Base-by-base conservation (phyloP, 164 flowering plant genomes). In the Macadamia tetraphylla region DNA sequence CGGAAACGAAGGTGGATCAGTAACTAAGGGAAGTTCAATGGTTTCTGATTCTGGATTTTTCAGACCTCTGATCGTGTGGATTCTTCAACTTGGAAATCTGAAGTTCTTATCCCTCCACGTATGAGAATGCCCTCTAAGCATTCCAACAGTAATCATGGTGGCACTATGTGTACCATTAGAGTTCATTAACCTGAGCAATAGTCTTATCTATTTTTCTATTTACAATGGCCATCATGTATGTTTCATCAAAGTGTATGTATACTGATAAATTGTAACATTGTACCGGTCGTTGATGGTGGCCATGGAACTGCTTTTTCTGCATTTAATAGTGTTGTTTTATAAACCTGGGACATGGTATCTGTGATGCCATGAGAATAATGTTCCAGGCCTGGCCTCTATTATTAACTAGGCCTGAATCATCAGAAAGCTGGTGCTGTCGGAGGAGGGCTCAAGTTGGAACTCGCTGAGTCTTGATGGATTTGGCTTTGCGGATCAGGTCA, bases 1-100 rank as follows among this genome's bases (percentile, higher is more conserved):
- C 81, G 99, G 40, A 92, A 89, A 73, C 76, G 99, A 62, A 86
- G 98, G 76, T 95, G 99, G 99, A 79, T 82, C 46, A 78, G 89
- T 42, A 82, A 79, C 83, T 89, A 68, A 73, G 52, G 17, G 57
- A 14, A 53, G 57, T 5, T 53, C n/a, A 2, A 53, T 53, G 57
- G 57, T 53, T 29, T 70, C 67, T 32, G 46, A 35, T 58, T 51
- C 69, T 58, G 62, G 35, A 48, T 63, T 29, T 63, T 7, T 9
- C 43, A 52, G 29, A 65, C 49, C 43, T 55, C 32, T 31, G 58
- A 49, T 53, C 30, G 74, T 30, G 56, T 29, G 13, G 67, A 62
- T 64, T 55, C 56, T 64, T 68, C 55, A 6, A 23, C 35, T 6
- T 12, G 15, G 40, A 68, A 62, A 52, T 66, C 65, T 1, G 53